Conservation (phyloP, 2,329 filamentous ascomycete species). For the Exophiala sideris region DNA sequence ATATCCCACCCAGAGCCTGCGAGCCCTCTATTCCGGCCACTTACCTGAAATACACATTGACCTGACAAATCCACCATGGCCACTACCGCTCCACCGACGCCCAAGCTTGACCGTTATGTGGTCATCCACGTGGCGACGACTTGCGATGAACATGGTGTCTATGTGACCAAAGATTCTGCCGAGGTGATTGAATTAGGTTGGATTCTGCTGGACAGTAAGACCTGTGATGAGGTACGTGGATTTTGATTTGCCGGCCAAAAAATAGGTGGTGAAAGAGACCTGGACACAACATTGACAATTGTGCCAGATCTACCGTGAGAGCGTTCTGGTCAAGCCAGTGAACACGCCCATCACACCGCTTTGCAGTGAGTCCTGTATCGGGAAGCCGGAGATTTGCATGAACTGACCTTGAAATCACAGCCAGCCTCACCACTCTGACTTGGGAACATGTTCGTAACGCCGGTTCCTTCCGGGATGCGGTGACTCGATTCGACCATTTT, state of each 20-base stretch:
- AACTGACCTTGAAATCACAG: conserved; percentile 47
- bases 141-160: conserved; percentile 98
- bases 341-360: conserved; percentile 98
- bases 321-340: conserved; percentile 93
- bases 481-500: conserved; percentile 91
- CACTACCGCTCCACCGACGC: conserved; percentile 51
- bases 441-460: conserved; percentile 99
- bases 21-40: not conserved
- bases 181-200: conserved; percentile 99
- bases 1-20: conserved; percentile 3
- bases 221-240: conserved; percentile 77
- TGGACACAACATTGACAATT: conserved; percentile 20
- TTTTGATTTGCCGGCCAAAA: conserved; percentile 15
- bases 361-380: conserved; percentile 73
- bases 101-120: conserved; percentile 89
- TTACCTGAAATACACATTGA: not conserved
- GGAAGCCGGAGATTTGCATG: conserved; percentile 15
- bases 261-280: conserved; percentile 7
- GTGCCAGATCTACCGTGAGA: conserved; percentile 82
- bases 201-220: conserved; percentile 91
- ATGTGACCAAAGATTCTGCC: conserved; percentile 98
- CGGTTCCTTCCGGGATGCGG: conserved; percentile 93
- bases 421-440: conserved; percentile 93
- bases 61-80: conserved; percentile 38
- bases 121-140: conserved; percentile 98